phyloP scores from a whole-genome alignment of 2,329 filamentous ascomycete species.

The Stromatinia cepivora region DNA sequence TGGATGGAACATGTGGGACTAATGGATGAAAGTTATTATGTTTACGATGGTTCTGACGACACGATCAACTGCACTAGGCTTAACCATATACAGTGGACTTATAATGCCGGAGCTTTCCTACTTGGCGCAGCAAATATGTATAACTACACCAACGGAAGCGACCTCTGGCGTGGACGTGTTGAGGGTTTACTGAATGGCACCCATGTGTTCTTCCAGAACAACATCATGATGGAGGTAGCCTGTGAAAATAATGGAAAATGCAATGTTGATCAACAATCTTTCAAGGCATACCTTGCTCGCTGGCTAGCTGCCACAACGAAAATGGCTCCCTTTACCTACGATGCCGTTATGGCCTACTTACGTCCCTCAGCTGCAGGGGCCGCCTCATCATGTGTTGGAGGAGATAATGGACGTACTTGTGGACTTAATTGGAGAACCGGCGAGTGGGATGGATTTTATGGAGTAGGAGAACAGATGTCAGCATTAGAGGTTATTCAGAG shows the following conservation, averaged over 20 bases:
- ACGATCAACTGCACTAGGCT: conserved; percentile 57
- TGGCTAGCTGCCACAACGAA: conserved; percentile 63
- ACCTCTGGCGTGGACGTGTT: conserved; percentile 61
- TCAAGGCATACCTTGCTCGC: conserved; percentile 61
- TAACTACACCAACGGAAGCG: conserved; percentile 56
- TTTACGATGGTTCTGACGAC: conserved; percentile 63
- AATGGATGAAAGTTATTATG: conserved; percentile 58
- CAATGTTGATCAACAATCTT: conserved; percentile 59
- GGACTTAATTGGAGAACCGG: conserved; percentile 59
- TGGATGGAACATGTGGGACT: conserved; percentile 62
- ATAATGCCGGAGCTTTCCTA: conserved; percentile 67
- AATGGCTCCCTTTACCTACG: conserved; percentile 60
- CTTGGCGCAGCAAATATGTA: conserved; percentile 69
- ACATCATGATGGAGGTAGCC: conserved; percentile 63
- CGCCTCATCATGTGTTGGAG: conserved; percentile 59
- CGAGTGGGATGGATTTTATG: conserved; percentile 47
- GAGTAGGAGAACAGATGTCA: conserved; percentile 66
- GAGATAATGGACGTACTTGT: conserved; percentile 59
- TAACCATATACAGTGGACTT: conserved; percentile 65
- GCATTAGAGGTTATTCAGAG: conserved; percentile 59
- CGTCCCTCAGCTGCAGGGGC: conserved; percentile 56
- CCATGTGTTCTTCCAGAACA: conserved; percentile 55
- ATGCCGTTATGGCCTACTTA: conserved; percentile 55
- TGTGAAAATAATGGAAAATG: conserved; percentile 62
- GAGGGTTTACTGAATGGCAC: conserved; percentile 57